These are phyloP conservation scores for Sporobolomyces phaffii DNA, from an alignment of 768 basidiomycete genomes.

Conservation along the genomic window DNA sequence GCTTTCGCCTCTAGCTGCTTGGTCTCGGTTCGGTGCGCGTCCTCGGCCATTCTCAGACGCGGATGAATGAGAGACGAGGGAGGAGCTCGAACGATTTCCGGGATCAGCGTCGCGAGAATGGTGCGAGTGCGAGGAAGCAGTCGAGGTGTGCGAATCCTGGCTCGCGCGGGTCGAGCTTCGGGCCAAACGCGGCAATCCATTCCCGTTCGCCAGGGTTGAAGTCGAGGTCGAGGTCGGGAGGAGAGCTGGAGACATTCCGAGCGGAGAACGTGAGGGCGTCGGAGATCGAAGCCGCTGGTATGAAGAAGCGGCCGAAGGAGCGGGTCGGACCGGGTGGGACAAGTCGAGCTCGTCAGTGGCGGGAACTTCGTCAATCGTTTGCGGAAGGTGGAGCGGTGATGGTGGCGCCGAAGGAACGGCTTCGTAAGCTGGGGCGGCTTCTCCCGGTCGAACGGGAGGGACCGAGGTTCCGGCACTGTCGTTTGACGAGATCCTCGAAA, in stretches of 20 bases:
- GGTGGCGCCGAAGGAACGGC: slow-evolving; percentile 9
- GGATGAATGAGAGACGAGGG: slow-evolving; percentile 9
- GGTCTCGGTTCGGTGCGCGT: background rate
- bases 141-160: slow-evolving; percentile 24
- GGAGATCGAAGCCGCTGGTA: slow-evolving; percentile 6
- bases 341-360: background rate
- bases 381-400: slow-evolving; percentile 12
- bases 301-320: background rate
- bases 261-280: slow-evolving; percentile 25
- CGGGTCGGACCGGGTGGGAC: background rate
- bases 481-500: slow-evolving; percentile 27
- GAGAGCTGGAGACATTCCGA: slow-evolving; percentile 11
- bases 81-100: slow-evolving; percentile 6
- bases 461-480: background rate
- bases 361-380: background rate
- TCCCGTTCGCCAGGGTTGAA: background rate
- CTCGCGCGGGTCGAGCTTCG: background rate
- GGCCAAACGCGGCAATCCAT: too few relatives aligned
- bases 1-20: background rate
- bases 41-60: slow-evolving; percentile 16
- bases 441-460: slow-evolving; percentile 29
- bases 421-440: slow-evolving; percentile 33
- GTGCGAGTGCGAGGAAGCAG: background rate
- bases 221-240: background rate
- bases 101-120: background rate